Evolutionary conservation across 805 yeast genomes (phyloP), one percentile per base, ranked within the genome.

Genomic region (Candida adriatica): DNA sequence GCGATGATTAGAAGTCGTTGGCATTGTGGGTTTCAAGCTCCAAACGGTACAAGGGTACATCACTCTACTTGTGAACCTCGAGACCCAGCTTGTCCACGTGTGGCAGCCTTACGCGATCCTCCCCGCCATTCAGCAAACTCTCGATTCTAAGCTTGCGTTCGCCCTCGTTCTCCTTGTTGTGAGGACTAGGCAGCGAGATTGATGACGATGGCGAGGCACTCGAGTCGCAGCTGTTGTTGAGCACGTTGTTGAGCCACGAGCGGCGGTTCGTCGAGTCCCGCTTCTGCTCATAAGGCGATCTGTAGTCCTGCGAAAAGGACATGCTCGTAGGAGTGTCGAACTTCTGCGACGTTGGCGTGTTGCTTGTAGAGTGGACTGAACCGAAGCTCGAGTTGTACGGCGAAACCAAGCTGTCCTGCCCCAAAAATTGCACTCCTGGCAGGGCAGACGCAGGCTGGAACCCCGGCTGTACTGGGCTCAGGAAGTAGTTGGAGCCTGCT

Each of bases 11-110:
- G n/a, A n/a, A n/a, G n/a, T n/a, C n/a, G n/a, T n/a, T n/a, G n/a
- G n/a, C n/a, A n/a, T n/a, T n/a, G n/a, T n/a, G n/a, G n/a, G n/a
- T n/a, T n/a, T n/a, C n/a, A n/a, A n/a, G n/a, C 8, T 19, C 11
- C 22, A 19, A 14, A 23, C 22, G 14, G 4, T 17, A 16, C 14
- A 29, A 22, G 15, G n/a, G 16, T 13, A 9, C n/a, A 5, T 13
- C 13, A 18, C 15, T 5, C 8, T 4, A 18, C 27, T 19, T 11
- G 11, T 19, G 22, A 19, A 19, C n/a, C 10, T 40, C 33, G 21
- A 45, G 37, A 1, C 51, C 51, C 8, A 47, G 29, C 16, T 35
- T 43, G 13, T 38, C 50, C n/a, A 47, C 45, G 8, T 37, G 44
- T 13, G 52, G 52, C 8, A 47, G 23, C 22, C 37, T 35, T 2